These are phyloP conservation scores for Acer campestre DNA, from an alignment of 345 rosid species.

Conservation along the genomic window DNA sequence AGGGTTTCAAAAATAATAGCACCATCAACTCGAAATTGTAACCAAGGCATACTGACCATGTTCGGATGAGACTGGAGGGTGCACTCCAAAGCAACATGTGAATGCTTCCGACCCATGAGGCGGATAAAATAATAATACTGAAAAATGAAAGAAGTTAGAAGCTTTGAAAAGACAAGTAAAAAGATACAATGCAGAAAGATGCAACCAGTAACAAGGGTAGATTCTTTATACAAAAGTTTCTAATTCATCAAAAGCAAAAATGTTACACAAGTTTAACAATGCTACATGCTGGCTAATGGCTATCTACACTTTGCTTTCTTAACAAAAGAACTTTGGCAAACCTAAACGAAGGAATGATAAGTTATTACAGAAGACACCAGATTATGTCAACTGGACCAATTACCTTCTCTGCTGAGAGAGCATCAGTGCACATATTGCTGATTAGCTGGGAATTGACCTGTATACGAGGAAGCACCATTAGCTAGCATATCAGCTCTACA, in stretches of 20 bases:
- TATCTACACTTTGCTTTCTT: neutral
- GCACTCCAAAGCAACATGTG: constrained; percentile 97
- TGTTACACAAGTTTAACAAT: neutral
- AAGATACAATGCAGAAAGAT: neutral
- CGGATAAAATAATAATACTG: constrained; percentile 98
- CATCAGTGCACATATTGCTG: constrained; percentile 97
- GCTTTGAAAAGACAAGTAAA: constrained; percentile 10
- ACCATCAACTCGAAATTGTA: constrained; percentile 1
- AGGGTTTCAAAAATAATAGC: neutral
- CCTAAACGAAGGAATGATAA: neutral
- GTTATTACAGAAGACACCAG: neutral
- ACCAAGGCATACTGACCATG: constrained; percentile 60
- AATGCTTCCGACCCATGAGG: constrained; percentile 96
- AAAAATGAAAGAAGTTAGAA: constrained; percentile 17
- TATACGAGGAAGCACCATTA: neutral
- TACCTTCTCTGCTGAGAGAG: constrained; percentile 99
- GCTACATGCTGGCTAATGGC: neutral
- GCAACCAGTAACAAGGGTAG: neutral
- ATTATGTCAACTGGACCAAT: neutral
- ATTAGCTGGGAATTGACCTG: constrained; percentile 99
- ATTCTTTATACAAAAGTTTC: neutral
- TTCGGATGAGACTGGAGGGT: constrained; percentile 98
- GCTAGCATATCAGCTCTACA: neutral
- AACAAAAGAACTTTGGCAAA: constrained; percentile 9
- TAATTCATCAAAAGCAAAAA: neutral